These are phyloP conservation scores for Metarhizium guizhouense DNA, from an alignment of 2,329 filamentous ascomycete genomes.

Conservation along the genomic window DNA sequence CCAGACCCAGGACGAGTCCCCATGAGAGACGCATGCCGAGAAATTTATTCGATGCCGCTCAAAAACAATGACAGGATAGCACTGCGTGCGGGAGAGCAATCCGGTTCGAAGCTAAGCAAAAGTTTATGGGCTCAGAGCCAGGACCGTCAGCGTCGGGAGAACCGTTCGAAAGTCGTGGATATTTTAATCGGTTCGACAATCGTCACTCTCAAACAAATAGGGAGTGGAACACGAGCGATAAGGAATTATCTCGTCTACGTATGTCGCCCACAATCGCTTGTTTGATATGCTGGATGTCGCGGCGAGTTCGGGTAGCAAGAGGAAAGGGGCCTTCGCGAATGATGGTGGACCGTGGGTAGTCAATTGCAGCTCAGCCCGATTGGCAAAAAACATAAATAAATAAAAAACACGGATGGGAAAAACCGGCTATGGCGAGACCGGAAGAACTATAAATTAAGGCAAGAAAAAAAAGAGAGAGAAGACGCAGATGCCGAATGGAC, in stretches of 20 bases:
- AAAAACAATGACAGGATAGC: background rate
- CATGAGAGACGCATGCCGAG: constrained; percentile 14
- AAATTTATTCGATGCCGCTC: background rate
- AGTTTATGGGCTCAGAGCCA: background rate
- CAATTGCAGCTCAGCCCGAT: background rate
- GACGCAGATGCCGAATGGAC: background rate
- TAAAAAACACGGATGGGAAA: background rate
- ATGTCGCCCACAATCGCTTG: background rate
- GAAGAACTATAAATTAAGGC: background rate
- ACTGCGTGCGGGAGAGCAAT: background rate
- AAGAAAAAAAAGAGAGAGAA: background rate
- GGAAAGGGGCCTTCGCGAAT: background rate
- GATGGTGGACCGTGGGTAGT: background rate
- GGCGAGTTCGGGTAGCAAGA: background rate
- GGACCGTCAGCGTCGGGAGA: background rate
- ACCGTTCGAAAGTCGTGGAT: background rate
- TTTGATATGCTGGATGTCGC: background rate
- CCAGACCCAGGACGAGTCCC: constrained; percentile 14
- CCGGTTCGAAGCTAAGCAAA: background rate
- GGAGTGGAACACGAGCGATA: background rate
- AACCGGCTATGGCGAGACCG: background rate
- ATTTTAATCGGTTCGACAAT: background rate
- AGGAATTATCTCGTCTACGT: background rate
- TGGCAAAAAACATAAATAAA: background rate
- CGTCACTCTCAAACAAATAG: background rate